Conservation (phyloP, 202 grass and related monocot genomes). For the Musa balbisiana region DNA sequence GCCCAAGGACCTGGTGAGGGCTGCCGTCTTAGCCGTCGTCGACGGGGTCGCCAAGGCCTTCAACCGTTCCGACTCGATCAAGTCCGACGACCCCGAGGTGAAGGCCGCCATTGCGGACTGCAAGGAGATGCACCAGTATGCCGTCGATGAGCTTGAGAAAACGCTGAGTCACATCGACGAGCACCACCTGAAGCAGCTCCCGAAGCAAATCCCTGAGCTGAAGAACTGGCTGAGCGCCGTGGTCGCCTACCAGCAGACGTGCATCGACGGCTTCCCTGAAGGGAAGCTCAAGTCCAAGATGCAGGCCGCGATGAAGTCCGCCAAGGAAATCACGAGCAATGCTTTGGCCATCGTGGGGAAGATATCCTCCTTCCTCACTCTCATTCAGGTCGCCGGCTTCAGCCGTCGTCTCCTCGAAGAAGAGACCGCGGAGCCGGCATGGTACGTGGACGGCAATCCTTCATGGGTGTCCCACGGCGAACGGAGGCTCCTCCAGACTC, state of each 20-base stretch:
- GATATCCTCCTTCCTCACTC: slow-evolving; percentile 36
- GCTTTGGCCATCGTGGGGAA: slow-evolving; percentile 65
- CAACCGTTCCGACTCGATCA: slow-evolving; percentile 42
- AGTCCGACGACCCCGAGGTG: slow-evolving; percentile 46
- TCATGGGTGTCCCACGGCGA: slow-evolving; percentile 47
- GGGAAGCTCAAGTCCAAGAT: slow-evolving; percentile 61
- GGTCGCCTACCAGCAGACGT: slow-evolving; percentile 66
- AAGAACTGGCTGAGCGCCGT: slow-evolving; percentile 72
- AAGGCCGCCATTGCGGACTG: slow-evolving; percentile 55
- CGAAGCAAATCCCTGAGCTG: slow-evolving; percentile 42
- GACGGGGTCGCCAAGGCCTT: slow-evolving; percentile 48
- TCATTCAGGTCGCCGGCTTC: slow-evolving; percentile 14
- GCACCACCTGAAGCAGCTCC: slow-evolving; percentile 29
- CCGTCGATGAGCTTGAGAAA: slow-evolving; percentile 45
- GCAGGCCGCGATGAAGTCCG: slow-evolving; percentile 39
- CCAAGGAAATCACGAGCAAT: slow-evolving; percentile 69
- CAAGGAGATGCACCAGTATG: slow-evolving; percentile 44
- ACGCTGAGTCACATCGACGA: slow-evolving; percentile 41
- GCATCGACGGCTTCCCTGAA: slow-evolving; percentile 78
- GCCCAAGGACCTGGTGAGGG: slow-evolving; percentile 45
- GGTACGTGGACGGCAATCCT: slow-evolving; percentile 43
- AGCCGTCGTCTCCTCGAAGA: slow-evolving; percentile 37
- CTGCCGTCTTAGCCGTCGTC: slow-evolving; percentile 44
- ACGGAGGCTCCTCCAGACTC: slow-evolving; percentile 52
- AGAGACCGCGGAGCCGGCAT: neutral